phyloP scores from a whole-genome alignment of 495 filamentous ascomycete genomes.

The Daldinia grandis region DNA sequence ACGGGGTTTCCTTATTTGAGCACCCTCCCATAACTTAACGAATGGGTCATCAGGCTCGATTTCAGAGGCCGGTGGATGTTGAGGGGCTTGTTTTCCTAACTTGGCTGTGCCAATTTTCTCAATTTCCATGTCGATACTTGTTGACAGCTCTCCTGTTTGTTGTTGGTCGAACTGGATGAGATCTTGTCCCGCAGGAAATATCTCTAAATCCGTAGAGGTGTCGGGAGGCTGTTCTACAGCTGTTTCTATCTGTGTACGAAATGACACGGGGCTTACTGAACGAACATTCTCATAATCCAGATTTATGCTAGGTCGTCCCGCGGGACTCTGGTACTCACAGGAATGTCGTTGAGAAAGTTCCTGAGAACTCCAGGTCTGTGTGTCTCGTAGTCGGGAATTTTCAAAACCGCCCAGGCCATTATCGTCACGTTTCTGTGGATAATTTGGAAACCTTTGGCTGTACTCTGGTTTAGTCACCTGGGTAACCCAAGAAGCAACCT shows the following conservation, averaged over 20 bases:
- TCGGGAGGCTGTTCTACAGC: neutral
- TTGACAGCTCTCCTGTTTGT: neutral
- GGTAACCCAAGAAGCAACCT: conserved; percentile 33
- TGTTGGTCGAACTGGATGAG: neutral
- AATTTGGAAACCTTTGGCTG: neutral
- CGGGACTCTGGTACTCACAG: neutral
- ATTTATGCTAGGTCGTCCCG: neutral
- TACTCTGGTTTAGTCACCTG: conserved; percentile 36
- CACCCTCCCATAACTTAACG: neutral
- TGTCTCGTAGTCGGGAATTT: neutral
- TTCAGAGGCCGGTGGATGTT: neutral
- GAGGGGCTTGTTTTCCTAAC: neutral
- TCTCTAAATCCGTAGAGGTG: neutral
- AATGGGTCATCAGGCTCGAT: conserved; percentile 12
- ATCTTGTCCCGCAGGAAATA: neutral
- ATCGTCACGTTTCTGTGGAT: neutral
- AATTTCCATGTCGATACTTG: neutral
- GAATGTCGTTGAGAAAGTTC: neutral
- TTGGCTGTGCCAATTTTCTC: neutral
- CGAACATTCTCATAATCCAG: neutral
- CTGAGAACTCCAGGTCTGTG: no score
- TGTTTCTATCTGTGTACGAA: neutral
- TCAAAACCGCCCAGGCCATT: neutral
- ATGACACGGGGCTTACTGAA: neutral
- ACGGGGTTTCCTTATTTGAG: neutral